Base-by-base conservation (phyloP, 2,329 filamentous ascomycete species). In the Zopfia rhizophila region DNA sequence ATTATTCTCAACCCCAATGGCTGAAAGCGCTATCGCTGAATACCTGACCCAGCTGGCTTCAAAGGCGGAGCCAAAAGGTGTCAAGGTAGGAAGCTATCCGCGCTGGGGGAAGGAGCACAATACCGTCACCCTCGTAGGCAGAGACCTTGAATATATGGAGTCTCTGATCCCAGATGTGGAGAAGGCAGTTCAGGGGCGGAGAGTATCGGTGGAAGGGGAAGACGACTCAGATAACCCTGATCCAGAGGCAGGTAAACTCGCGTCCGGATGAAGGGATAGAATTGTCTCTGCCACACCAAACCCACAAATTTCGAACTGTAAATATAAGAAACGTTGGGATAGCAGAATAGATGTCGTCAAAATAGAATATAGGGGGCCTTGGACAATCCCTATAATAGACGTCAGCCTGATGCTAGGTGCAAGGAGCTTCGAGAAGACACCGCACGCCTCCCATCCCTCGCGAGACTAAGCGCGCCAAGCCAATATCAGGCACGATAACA, bases 21-120 rank as follows among this genome's bases (percentile, higher is more conserved):
- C 89, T 1, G 94, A 99, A 78, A 97, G 91, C 71, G 82, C 82
- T 13, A 85, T 97, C 22, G 93, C 94, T 10, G 83, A 80, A 13
- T 97, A 90, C 68, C 77, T 99, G 63, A 93, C 91, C 1, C 82
- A 90, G 55, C 76, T 97, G 52, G 90, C 92, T 4, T 81, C 77
- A 19, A 84, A 84, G 69, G 88, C 92, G 16, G 87, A 85, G 68
- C 76, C 84, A 1, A 85, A 82, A 63, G 91, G 91, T 3, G 82
- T 97, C 63, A 97, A 97, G 75, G 91, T 97, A 12, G 94, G 94
- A 33, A 96, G 90, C 72, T 97, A 99, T 73, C 94, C 94, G 24
- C 80, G 91, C 43, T 97, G 92, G 91, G 90, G 89, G 4, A 93
- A 90, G 79, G 84, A 85, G 63, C 81, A 81, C 53, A 97, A 97